These are phyloP conservation scores for Trypanosomatidae sp. DNA, from an alignment of 208 protist species.

Conservation along the genomic window DNA sequence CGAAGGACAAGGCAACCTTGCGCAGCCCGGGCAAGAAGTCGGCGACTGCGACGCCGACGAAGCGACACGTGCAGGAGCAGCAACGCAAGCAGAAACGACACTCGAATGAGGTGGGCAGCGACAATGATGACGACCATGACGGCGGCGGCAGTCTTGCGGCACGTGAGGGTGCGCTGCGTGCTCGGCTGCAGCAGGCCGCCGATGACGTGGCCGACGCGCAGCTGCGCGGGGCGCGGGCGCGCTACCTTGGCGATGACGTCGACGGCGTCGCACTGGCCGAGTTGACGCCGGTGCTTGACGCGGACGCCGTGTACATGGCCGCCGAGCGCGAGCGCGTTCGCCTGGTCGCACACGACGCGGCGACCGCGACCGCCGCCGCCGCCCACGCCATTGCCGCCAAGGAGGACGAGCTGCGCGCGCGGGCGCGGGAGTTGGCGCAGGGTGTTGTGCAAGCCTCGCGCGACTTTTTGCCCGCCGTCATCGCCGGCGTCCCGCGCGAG, in stretches of 20 bases:
- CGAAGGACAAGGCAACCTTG: too few species aligned
- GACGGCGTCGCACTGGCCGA: slow-evolving; percentile 41
- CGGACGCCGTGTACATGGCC: slow-evolving; percentile 21
- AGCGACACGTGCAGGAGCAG: slow-evolving; percentile 33
- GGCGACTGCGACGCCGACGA: too few species aligned
- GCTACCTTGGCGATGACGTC: slow-evolving; percentile 34
- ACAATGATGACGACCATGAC: slow-evolving; percentile 45
- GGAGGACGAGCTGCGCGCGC: slow-evolving; percentile 39
- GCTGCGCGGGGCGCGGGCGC: slow-evolving; percentile 25
- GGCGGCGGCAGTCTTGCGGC: slow-evolving; percentile 36
- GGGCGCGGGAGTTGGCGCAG: slow-evolving; percentile 31
- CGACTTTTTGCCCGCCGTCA: slow-evolving; percentile 31
- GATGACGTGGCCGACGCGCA: slow-evolving; percentile 27
- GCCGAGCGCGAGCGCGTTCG: slow-evolving; percentile 51
- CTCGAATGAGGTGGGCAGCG: slow-evolving; percentile 28
- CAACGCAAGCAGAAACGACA: slow-evolving; percentile 41
- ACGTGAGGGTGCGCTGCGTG: slow-evolving; percentile 23
- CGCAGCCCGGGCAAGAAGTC: too few species aligned
- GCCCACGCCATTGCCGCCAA: slow-evolving; percentile 27
- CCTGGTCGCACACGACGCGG: slow-evolving; percentile 22
- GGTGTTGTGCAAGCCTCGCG: slow-evolving; percentile 33
- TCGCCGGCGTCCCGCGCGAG: slow-evolving; percentile 35
- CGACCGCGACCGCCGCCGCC: slow-evolving; percentile 6
- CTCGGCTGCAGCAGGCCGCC: slow-evolving; percentile 22
- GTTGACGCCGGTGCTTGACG: slow-evolving; percentile 41